These are phyloP conservation scores for Narthecium ossifragum DNA, from an alignment of 106 monocot genomes.

Conservation along the genomic window DNA sequence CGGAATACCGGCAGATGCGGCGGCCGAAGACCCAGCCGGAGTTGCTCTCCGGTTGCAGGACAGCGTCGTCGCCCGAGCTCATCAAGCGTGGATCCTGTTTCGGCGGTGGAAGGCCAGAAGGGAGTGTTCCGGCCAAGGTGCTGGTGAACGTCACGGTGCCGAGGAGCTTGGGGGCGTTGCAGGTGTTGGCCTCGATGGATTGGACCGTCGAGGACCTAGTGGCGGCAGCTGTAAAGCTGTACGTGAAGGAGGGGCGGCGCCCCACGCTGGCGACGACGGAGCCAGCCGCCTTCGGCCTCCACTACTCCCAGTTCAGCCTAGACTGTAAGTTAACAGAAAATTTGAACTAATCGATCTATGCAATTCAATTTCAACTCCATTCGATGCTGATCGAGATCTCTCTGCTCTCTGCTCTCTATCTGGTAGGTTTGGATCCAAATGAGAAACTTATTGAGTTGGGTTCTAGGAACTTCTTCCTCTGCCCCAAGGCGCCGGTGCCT, in stretches of 20 bases:
- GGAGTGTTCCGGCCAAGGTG: conserved; percentile 53
- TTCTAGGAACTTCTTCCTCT: conserved; percentile 75
- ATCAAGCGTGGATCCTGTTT: background rate
- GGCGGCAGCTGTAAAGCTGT: conserved; percentile 33
- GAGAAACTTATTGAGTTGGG: conserved; percentile 60
- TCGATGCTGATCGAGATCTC: too few relatives aligned
- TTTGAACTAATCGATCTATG: too few relatives aligned
- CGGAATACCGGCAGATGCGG: background rate
- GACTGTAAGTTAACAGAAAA: conserved; percentile 24
- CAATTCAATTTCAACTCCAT: too few relatives aligned
- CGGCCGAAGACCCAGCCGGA: conserved; percentile 54
- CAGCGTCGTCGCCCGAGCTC: background rate
- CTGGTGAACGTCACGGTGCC: conserved; percentile 66
- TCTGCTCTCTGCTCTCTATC: too few relatives aligned
- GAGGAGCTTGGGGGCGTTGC: conserved; percentile 55
- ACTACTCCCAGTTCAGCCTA: conserved; percentile 81
- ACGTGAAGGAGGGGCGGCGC: conserved; percentile 63
- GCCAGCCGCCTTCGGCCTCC: conserved; percentile 49
- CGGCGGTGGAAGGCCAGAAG: background rate
- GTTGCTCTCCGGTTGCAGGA: conserved; percentile 8
- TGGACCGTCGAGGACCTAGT: conserved; percentile 60
- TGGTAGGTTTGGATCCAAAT: conserved; percentile 41
- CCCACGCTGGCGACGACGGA: conserved; percentile 36
- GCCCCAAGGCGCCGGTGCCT: conserved; percentile 40
- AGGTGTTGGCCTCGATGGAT: conserved; percentile 67